Evolutionary conservation across 129 eudicot genomes (phyloP).

Genomic region (Escallonia herrerae): DNA sequence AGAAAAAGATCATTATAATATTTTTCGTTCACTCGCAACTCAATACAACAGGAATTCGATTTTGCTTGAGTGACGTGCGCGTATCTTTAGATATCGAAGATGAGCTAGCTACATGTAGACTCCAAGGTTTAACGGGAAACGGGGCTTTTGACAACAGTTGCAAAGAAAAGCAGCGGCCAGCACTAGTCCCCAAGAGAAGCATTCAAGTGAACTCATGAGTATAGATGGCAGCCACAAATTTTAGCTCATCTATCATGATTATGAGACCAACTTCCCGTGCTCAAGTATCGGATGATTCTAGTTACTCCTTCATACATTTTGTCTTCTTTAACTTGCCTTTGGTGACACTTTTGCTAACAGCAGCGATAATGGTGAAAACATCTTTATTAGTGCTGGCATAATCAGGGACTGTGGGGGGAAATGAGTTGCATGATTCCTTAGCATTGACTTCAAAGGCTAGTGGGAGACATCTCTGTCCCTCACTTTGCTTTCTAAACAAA

Average conservation of each 20-base stretch:
- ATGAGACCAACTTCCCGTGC: too few relatives aligned
- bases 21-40: neutral
- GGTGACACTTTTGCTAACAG: too few relatives aligned
- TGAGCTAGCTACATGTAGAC: neutral
- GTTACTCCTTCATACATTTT: too few relatives aligned
- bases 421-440: neutral
- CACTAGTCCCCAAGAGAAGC: slow-evolving; percentile 10
- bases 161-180: slow-evolving; percentile 25
- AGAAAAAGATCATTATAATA: too few relatives aligned
- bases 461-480: neutral
- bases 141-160: neutral
- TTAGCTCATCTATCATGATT: too few relatives aligned
- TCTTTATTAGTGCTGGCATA: neutral
- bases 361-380: too few relatives aligned
- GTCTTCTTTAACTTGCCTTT: too few relatives aligned
- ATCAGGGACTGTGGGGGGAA: neutral
- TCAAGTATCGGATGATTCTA: too few relatives aligned
- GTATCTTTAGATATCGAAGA: neutral
- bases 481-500: neutral
- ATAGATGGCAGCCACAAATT: neutral
- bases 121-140: neutral
- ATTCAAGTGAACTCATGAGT: slow-evolving; percentile 4
- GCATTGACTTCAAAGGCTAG: neutral
- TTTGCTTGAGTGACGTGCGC: neutral
- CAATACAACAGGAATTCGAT: neutral